Base-by-base conservation (phyloP, 78 protist genomes). In the Dictyostelium capitatum region DNA sequence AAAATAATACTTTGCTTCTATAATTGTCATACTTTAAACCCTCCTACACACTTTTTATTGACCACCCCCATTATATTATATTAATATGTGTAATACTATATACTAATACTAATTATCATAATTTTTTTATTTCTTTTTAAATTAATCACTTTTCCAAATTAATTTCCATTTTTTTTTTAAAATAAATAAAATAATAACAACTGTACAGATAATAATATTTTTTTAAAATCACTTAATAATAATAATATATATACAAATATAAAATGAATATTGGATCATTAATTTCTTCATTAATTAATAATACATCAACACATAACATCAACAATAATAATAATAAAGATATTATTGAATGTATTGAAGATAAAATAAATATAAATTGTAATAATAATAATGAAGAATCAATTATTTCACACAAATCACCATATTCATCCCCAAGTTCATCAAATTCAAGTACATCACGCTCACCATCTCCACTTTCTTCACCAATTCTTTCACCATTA, bases 381-480 rank as follows among this genome's bases (percentile, higher is more conserved):
- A 59, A 19, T 8, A 59, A 59, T 59, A 23, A 23, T 19, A 23
- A 17, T 23, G 14, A 7, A n/a, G 41, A n/a, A 28, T 5, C 32
- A 65, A 25, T 65, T 8, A 4, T 10, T n/a, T n/a, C n/a, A 25
- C 46, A 30, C n/a, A 14, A 65, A 25, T 75, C 81, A 4, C 81
- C 56, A 41, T 48, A 75, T 75, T 25, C 48, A 14, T 25, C 48
- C 10, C 41, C 81, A 50, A 43, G 57, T 12, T 75, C 81, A 25
- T 25, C 62, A 48, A 48, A 20, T 25, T 23, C 65, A 4, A 41
- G 57, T 41, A n/a, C 81, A 4, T 48, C 91, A 41, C 10, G 72
- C 28, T 72, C 81, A 28, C 80, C 80, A 69, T 23, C 78, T n/a
- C 72, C 74, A 57, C 64, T 28, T 25, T 37, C 85, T 0, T 80